These are phyloP conservation scores for Jaenimonas drosophilae DNA, from an alignment of 208 protist species.

Conservation along the genomic window DNA sequence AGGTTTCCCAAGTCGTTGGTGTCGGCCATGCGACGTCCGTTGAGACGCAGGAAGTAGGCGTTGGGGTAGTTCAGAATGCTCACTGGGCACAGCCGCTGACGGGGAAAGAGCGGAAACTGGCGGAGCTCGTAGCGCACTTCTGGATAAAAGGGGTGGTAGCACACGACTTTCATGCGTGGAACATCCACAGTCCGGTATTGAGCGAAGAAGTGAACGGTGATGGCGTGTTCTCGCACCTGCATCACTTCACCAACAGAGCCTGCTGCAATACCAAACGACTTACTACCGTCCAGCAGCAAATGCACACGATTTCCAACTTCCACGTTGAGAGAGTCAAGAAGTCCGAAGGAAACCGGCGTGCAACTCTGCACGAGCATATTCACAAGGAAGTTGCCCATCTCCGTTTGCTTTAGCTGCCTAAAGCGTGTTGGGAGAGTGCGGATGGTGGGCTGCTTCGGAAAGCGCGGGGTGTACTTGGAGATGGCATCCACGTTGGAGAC, in stretches of 20 bases:
- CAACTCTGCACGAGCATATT: constrained; percentile 60
- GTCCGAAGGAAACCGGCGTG: constrained; percentile 29
- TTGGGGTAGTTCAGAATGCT: constrained; percentile 41
- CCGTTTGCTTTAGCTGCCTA: constrained; percentile 54
- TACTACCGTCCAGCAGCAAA: constrained; percentile 47
- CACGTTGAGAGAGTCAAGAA: constrained; percentile 64
- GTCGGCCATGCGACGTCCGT: constrained; percentile 72
- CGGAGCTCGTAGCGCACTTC: constrained; percentile 64
- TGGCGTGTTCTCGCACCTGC: constrained; percentile 49
- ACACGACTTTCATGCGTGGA: constrained; percentile 53
- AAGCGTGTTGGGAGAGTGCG: constrained; percentile 39
- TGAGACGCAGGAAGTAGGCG: constrained; percentile 54
- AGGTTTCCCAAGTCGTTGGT: constrained; percentile 87
- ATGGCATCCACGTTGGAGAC: constrained; percentile 65
- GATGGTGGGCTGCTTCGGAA: constrained; percentile 66
- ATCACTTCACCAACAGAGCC: constrained; percentile 81
- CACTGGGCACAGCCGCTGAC: constrained; percentile 48
- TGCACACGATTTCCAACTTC: constrained; percentile 65
- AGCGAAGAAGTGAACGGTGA: constrained; percentile 70
- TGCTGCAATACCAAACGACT: constrained; percentile 39
- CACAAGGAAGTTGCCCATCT: constrained; percentile 76
- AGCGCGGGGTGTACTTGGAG: constrained; percentile 39
- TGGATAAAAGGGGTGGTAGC: constrained; percentile 68
- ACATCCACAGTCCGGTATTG: constrained; percentile 72
- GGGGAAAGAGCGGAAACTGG: constrained; percentile 82